Evolutionary conservation across 2,329 filamentous ascomycete genomes (phyloP).

Genomic region (Rhynchosporium graminicola): DNA sequence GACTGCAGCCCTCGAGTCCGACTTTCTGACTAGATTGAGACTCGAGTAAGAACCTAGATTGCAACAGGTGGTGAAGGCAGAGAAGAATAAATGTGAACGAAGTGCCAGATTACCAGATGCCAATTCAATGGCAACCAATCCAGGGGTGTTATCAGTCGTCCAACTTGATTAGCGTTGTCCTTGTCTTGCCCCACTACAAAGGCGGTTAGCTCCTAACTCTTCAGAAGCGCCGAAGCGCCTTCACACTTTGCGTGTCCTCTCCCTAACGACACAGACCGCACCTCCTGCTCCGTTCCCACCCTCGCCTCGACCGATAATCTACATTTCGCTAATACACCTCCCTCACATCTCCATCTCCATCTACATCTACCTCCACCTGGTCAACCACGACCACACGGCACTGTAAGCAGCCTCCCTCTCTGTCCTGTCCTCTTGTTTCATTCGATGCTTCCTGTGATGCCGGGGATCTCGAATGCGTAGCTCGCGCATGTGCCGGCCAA

Average conservation of each 20-base stretch:
- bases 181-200: background rate
- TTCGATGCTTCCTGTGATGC: slow-evolving; percentile 14
- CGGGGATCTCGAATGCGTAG: slow-evolving; percentile 26
- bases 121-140: background rate
- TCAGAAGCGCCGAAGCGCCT: background rate
- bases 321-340: slow-evolving; percentile 37
- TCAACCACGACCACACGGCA: slow-evolving; percentile 34
- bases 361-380: slow-evolving; percentile 36
- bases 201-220: slow-evolving; percentile 16
- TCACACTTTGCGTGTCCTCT: slow-evolving; percentile 31
- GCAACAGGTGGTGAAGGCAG: background rate
- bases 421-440: slow-evolving; percentile 9
- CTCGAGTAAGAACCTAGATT: background rate
- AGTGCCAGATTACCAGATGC: slow-evolving; percentile 9
- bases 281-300: slow-evolving; percentile 24
- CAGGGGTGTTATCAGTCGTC: background rate
- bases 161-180: slow-evolving; percentile 6
- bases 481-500: slow-evolving; percentile 28
- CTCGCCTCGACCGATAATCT: slow-evolving; percentile 31
- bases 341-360: background rate
- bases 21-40: background rate
- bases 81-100: background rate
- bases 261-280: slow-evolving; percentile 16
- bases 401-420: slow-evolving; percentile 35
- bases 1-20: slow-evolving; percentile 4